Conservation (phyloP, 1,284 basidiomycete genomes). For the Pseudozyma sp. region DNA sequence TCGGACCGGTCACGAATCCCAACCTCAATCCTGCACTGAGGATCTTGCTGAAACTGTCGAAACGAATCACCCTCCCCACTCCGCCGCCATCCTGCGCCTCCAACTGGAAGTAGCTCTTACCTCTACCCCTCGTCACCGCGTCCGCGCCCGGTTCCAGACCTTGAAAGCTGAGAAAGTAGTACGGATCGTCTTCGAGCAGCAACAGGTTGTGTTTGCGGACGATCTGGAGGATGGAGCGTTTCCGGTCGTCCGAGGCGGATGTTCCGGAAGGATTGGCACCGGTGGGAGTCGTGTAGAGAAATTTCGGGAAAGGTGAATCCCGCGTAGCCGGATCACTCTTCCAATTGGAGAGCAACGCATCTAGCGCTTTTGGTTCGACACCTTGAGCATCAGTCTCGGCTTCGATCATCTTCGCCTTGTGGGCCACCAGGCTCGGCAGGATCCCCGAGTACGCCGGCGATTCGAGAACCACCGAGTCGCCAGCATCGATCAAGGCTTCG, state of each 20-base stretch:
- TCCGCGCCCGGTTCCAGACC: conserved; percentile 48
- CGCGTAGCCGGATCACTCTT: conserved; percentile 73
- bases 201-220: conserved; percentile 58
- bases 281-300: conserved; percentile 80
- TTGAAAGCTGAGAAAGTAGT: conserved; percentile 61
- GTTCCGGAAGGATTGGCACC: conserved; percentile 68
- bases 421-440: conserved; percentile 54
- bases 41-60: conserved; percentile 76
- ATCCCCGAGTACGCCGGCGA: conserved; percentile 81
- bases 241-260: conserved; percentile 73
- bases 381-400: conserved; percentile 84
- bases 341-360: conserved; percentile 80
- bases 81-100: conserved; percentile 52
- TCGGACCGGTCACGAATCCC: conserved; percentile 85
- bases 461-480: conserved; percentile 85
- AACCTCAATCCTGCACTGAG: conserved; percentile 70
- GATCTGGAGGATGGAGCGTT: conserved; percentile 80
- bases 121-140: conserved; percentile 47
- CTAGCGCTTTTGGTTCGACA: conserved; percentile 76
- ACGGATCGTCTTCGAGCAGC: conserved; percentile 62
- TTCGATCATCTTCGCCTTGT: conserved; percentile 69
- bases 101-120: conserved; percentile 61
- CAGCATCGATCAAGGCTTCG: conserved; percentile 77
- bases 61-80: conserved; percentile 63
- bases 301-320: conserved; percentile 76